Evolutionary conservation across 2,329 filamentous ascomycete genomes (phyloP), one percentile per base, ranked within the genome.

Genomic region (Pseudocercospora vitis): DNA sequence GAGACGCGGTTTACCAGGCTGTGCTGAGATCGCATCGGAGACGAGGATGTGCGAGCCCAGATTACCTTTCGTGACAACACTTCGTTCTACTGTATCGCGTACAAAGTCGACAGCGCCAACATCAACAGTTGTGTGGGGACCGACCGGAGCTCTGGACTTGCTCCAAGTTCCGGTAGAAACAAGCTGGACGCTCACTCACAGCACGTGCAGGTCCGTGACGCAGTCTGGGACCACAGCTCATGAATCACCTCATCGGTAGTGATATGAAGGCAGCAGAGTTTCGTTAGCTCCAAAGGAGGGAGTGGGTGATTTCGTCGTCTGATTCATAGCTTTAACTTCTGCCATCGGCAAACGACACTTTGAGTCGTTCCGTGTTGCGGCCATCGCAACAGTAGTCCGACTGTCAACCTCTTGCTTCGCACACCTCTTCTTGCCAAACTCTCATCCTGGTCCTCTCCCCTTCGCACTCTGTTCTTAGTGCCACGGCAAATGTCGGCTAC

Each of bases 141-240:
- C 21, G 24, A 24, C 18, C 19, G 3, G 37, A 42, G 37, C 19
- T 42, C 21, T 42, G 14, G 37, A 42, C 19, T 24, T 21, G 8
- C n/a, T 21, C 7, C 37, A 12, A 42, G 18, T 24, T 42, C 21
- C 19, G 21, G 37, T 21, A 42, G 24, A 23, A n/a, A 18, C 18
- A 42, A 42, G 18, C 19, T 8, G 37, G 24, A 42, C 9, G 18
- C 6, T 29, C 37, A 12, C 6, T 42, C 21, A 21, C 12, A 21
- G 37, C 12, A 19, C 19, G 37, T 42, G 37, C 37, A 21, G 37
- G 37, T 68, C 64, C 28, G 65, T 66, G 24, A 63, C 49, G 50
- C 67, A 66, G 2, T 57, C 63, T 12, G 53, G 48, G 11, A 56
- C 54, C 67, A 35, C 7, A 60, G 40, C 12, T 58, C 39, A 42